Base-by-base conservation (phyloP, 805 yeast species). In the Kodamaea leandrae region DNA sequence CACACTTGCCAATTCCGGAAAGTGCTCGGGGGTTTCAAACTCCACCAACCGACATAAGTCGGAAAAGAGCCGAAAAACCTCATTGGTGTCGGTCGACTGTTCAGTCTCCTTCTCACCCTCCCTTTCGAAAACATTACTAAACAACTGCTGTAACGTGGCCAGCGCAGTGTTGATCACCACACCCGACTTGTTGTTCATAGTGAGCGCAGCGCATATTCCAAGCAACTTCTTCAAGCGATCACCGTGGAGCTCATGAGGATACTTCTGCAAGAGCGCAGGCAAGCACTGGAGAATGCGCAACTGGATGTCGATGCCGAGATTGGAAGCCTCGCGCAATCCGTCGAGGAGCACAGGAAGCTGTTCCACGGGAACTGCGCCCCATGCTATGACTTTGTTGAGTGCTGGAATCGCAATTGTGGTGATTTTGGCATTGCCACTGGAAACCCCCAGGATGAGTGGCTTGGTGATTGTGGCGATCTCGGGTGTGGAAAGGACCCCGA, bases 101-200 rank as follows among this genome's bases (percentile, higher is more conserved):
- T 25, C 36, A 10, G 32, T 13, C 10, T 38, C 37, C 3, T 24
- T 32, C 10, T 68, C 75, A 32, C 74, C 77, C 4, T 67, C 13
- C 24, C 28, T 36, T n/a, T 91, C 98, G 59, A 84, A 91, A 0
- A 89, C 76, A 21, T 84, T 78, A 26, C 84, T 78, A 33, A 89
- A 74, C 32, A 93, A 64, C 58, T 93, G 98, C 47, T 89, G 95
- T 34, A 89, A 73, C 3, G 98, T 88, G 2, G 98, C 99, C 37
- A 87, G 81, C 0, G 98, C 96, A 0, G 98, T 86, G 53, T 89
- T 90, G 10, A 79, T 73, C 4, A 93, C 96, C 51, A 86, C 86
- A 0, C 84, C 78, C 4, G 82, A 75, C 51, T 85, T 83, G 46
- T 79, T 83, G 10, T 80, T 73, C 10, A 78, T 66, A 42, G 86